A percentile compares a stretch with the other conserved stretches of the same genome.
phyloP scores from a whole-genome alignment of 1,284 basidiomycete genomes.

The Anthracocystis walkeri region DNA sequence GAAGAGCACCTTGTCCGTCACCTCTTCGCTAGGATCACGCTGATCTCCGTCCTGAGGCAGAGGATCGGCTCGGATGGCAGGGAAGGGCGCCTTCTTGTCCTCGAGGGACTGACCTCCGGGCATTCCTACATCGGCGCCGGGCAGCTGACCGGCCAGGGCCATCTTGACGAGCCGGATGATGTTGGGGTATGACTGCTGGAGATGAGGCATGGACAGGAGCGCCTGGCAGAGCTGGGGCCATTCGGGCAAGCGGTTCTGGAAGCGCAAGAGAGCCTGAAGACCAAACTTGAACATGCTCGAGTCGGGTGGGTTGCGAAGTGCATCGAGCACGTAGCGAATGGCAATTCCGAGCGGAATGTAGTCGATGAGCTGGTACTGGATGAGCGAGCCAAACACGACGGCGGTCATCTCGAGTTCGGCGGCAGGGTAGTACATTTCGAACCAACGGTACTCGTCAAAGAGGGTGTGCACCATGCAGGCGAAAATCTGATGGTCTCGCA shows the following conservation, averaged over 20 bases:
- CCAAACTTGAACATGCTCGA: slow-evolving; percentile 97
- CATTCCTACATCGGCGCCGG: slow-evolving; percentile 35
- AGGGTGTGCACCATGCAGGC: slow-evolving; percentile 99
- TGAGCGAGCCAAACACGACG: slow-evolving; percentile 94
- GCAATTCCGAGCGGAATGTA: slow-evolving; percentile 96
- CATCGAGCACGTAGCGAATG: slow-evolving; percentile 95
- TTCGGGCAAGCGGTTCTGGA: slow-evolving; percentile 87
- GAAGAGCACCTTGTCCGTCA: slow-evolving; percentile 94
- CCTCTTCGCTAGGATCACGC: slow-evolving; percentile 80
- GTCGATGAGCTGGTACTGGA: slow-evolving; percentile 92
- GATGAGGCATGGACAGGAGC: slow-evolving; percentile 85
- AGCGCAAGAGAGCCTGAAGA: slow-evolving; percentile 87
- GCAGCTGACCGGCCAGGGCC: slow-evolving; percentile 50
- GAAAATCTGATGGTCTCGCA: slow-evolving; percentile 93
- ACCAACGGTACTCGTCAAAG: slow-evolving; percentile 99
- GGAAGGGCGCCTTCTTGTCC: slow-evolving; percentile 70
- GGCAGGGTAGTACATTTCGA: slow-evolving; percentile 89
- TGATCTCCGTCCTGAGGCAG: slow-evolving; percentile 69
- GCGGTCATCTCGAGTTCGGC: slow-evolving; percentile 96
- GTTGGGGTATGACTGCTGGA: slow-evolving; percentile 87
- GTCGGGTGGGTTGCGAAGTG: slow-evolving; percentile 80
- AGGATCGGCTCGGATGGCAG: slow-evolving; percentile 69
- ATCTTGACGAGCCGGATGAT: slow-evolving; percentile 72
- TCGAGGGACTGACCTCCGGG: slow-evolving; percentile 39
- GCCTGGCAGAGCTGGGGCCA: slow-evolving; percentile 95